Evolutionary conservation across 2,329 filamentous ascomycete species (phyloP).

Genomic region (Alternaria panax): DNA sequence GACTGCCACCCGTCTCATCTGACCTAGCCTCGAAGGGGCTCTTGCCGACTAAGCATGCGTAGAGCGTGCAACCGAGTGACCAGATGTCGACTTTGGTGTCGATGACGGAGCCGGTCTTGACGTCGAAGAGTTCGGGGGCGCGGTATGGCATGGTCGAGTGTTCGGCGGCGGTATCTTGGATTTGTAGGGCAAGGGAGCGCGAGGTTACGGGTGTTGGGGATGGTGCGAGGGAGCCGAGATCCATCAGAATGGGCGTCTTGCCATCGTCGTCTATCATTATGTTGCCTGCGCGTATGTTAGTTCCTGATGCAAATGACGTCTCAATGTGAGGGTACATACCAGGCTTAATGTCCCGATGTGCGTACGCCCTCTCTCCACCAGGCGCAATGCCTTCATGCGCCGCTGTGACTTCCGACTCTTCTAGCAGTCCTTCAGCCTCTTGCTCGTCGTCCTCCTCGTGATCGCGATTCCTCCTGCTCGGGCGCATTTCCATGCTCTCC

Average conservation of each 20-base stretch:
- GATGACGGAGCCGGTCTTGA: conserved; percentile 88
- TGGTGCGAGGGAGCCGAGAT: conserved; percentile 88
- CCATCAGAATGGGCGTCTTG: conserved; percentile 91
- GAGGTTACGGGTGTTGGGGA: conserved; percentile 90
- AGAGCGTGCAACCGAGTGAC: conserved; percentile 97
- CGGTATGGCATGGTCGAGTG: conserved; percentile 99
- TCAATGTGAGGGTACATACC: conserved; percentile 62
- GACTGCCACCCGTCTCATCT: conserved; percentile 92
- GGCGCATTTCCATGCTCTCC: conserved; percentile 51
- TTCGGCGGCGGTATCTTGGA: conserved; percentile 93
- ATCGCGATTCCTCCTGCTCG: conserved; percentile 47
- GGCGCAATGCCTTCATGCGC: conserved; percentile 72
- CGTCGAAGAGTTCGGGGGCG: conserved; percentile 96
- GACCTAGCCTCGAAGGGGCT: conserved; percentile 95
- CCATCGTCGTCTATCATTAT: conserved; percentile 98
- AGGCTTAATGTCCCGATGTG: conserved; percentile 96
- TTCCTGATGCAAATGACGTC: not conserved
- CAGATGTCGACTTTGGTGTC: conserved; percentile 98
- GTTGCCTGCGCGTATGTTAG: conserved; percentile 67
- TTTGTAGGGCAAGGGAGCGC: conserved; percentile 85
- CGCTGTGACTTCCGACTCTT: conserved; percentile 74
- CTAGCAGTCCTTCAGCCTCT: conserved; percentile 84
- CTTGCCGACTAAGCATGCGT: conserved; percentile 95
- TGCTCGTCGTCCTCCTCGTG: conserved; percentile 72
- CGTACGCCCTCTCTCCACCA: conserved; percentile 79